Evolutionary conservation across 228 moss, liverwort and hornwort genomes (phyloP).

Genomic region (Sphagnum fallax): DNA sequence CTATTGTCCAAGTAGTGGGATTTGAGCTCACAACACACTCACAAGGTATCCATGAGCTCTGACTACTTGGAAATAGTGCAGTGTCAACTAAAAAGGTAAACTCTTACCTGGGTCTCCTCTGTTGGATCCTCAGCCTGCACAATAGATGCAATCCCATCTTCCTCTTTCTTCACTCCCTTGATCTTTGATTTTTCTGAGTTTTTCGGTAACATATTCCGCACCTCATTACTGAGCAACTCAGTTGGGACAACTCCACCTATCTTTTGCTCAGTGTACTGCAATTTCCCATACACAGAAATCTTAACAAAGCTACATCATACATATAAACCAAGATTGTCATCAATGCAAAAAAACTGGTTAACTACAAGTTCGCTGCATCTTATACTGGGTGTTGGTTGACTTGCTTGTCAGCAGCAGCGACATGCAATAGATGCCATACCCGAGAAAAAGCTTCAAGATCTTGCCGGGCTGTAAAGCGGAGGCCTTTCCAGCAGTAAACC

Average conservation of each 20-base stretch:
- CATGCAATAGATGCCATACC: slow-evolving; percentile 12
- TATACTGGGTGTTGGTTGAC: no score
- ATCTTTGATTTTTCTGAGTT: slow-evolving; percentile 68
- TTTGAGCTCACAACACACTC: no score
- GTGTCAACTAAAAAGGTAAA: no score
- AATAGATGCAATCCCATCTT: slow-evolving; percentile 58
- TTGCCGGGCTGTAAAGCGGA: slow-evolving; percentile 89
- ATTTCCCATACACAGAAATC: neutral
- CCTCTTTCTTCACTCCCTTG: slow-evolving; percentile 86
- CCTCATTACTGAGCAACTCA: slow-evolving; percentile 63
- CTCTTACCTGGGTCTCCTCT: slow-evolving; percentile 28
- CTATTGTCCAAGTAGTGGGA: no score
- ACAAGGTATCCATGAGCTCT: no score
- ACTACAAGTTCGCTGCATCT: neutral
- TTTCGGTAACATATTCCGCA: slow-evolving; percentile 72
- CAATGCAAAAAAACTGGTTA: neutral
- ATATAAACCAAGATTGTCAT: neutral
- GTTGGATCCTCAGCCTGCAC: slow-evolving; percentile 23
- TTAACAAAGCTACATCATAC: neutral
- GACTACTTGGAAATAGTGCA: no score
- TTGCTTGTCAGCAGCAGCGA: neutral
- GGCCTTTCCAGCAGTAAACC: slow-evolving; percentile 97
- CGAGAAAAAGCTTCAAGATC: slow-evolving; percentile 91
- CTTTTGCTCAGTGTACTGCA: slow-evolving; percentile 77
- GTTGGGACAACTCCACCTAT: slow-evolving; percentile 89